Conservation (phyloP, 306 rosid species). For the Vigna mungo region DNA sequence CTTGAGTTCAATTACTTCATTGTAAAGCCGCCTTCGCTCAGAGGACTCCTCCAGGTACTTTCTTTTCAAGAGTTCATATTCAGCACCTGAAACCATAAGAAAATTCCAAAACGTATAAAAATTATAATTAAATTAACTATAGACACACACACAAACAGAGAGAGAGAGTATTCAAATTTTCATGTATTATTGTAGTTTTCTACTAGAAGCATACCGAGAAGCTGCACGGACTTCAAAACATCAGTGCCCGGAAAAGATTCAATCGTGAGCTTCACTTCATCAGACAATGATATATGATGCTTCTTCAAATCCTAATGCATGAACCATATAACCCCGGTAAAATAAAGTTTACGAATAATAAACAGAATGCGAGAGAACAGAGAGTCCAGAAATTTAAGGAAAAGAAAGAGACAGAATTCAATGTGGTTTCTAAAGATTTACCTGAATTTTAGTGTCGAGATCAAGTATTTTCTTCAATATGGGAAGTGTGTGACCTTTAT, state of each 20-base stretch:
- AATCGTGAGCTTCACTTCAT: slow-evolving; percentile 59
- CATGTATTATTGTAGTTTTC: background rate
- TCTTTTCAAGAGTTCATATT: slow-evolving; percentile 74
- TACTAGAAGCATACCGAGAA: slow-evolving; percentile 60
- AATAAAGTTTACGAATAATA: background rate
- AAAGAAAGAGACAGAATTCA: background rate
- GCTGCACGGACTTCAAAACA: slow-evolving; percentile 65
- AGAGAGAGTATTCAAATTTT: background rate
- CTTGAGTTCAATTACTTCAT: slow-evolving; percentile 90
- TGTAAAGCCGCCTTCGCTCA: slow-evolving; percentile 83
- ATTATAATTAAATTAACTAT: background rate
- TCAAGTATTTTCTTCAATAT: slow-evolving; percentile 73
- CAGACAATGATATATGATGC: slow-evolving; percentile 62
- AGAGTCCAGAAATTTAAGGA: background rate
- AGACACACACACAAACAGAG: background rate
- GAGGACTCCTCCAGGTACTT: slow-evolving; percentile 72
- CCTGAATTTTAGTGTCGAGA: slow-evolving; percentile 74
- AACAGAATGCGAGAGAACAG: background rate
- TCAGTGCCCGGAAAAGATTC: slow-evolving; percentile 71
- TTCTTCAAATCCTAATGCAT: slow-evolving; percentile 73
- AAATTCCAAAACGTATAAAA: slow-evolving; percentile 36
- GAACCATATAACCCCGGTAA: slow-evolving; percentile 31
- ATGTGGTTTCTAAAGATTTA: slow-evolving; percentile 12
- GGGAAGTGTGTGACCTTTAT: slow-evolving; percentile 75
- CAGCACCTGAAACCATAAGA: slow-evolving; percentile 61